These are phyloP conservation scores for Nicotiana tomentosiformis DNA, from an alignment of 257 asterid genomes.

Conservation along the genomic window DNA sequence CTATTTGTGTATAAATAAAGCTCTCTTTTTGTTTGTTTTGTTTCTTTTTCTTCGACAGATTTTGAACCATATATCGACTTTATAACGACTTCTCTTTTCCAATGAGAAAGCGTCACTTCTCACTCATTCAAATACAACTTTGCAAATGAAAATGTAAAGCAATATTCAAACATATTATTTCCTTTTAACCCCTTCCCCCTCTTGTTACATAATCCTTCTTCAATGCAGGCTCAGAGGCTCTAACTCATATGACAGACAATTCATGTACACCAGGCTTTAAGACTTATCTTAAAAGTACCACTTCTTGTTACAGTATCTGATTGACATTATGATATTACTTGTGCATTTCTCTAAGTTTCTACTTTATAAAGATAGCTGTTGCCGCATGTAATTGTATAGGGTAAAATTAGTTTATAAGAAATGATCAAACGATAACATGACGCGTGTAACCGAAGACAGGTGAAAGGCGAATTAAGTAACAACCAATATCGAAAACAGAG, in stretches of 20 bases:
- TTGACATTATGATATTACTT: not conserved
- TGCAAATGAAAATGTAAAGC: not conserved
- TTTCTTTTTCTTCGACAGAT: not conserved
- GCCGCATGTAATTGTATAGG: not conserved
- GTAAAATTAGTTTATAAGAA: no score
- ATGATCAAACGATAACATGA: no score
- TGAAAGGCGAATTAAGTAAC: no score
- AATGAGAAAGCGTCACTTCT: not conserved
- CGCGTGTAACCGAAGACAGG: no score
- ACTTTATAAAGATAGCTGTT: not conserved
- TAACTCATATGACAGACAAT: not conserved
- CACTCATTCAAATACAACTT: not conserved
- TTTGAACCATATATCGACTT: not conserved
- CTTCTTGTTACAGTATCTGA: not conserved
- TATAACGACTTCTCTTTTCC: not conserved
- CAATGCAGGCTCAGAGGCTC: not conserved
- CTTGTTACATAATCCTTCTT: not conserved
- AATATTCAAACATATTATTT: not conserved
- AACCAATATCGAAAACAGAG: no score
- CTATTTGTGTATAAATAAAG: not conserved
- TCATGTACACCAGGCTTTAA: not conserved
- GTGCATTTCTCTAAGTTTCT: not conserved
- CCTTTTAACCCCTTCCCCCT: not conserved
- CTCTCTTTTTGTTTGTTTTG: not conserved
- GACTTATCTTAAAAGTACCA: not conserved